Evolutionary conservation across 1,284 basidiomycete species (phyloP), one percentile per base, ranked within the genome.

Genomic region (Schizophyllum commune): DNA sequence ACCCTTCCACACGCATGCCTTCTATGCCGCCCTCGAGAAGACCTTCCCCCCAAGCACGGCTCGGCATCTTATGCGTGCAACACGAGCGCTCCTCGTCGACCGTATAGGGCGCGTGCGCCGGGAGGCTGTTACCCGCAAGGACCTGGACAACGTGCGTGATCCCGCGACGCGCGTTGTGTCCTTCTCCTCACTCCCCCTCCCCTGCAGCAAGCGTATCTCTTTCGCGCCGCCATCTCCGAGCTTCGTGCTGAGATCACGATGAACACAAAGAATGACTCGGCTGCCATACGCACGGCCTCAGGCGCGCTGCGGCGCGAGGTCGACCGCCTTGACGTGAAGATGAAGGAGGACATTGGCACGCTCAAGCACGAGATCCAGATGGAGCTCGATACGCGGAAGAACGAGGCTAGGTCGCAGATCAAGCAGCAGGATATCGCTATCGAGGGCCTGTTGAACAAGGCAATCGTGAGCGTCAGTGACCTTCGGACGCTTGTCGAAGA

Each of bases 341-440:
- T 99, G 86, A 96, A 96, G 74, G 94, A 98, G 73, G 94, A 97
- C 68, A 78, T 99, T 53, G 85, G 83, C 22, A 89, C 84, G 47
- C 78, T 99, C 68, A 95, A 94, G 74, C 95, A 98, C 70, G 95
- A 98, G 91, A 91, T 96, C 62, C 94, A 98, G 73, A 94, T 99
- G 83, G 96, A 99, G 62, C 82, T 98, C 68, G 95, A 97, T 71
- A 94, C 88, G 65, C 83, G 96, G 62, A 98, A 96, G 77, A 92
- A 91, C 66, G 97, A 99, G 72, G 85, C 89, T n/a, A 91, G 89
- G 70, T 83, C 88, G 13, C 94, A 97, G 62, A 74, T 92, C 66
- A 98, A 97, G 75, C 82, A 83, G 55, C 86, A 91, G 68, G 95
- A 96, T 68, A 91, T 98, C 62, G 79, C 82, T 33, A 92, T 97